Evolutionary conservation across 1,284 basidiomycete genomes (phyloP).

Genomic region (Bondarzewia mesenterica): DNA sequence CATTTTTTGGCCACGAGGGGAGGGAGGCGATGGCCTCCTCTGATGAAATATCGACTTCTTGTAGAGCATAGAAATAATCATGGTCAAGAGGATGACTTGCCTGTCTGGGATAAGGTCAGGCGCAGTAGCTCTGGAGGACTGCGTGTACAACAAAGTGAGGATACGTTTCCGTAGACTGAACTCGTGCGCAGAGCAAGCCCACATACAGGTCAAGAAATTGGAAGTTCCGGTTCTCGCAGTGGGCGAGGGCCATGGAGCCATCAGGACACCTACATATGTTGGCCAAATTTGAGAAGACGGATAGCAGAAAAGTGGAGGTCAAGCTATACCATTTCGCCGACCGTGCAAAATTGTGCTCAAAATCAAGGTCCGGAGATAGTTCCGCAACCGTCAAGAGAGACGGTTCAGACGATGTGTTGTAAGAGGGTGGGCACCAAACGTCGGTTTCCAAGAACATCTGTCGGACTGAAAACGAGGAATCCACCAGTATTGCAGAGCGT

Average conservation of each 20-base stretch:
- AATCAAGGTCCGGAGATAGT: slow-evolving; percentile 17
- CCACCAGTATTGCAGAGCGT: too few relatives aligned
- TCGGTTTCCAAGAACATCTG: too few relatives aligned
- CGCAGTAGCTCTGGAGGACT: slow-evolving; percentile 14
- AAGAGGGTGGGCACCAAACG: slow-evolving; percentile 17
- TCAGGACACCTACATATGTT: slow-evolving; percentile 45
- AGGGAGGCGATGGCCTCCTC: slow-evolving; percentile 1
- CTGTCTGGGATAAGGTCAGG: slow-evolving; percentile 5
- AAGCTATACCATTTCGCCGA: slow-evolving; percentile 14
- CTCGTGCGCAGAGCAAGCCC: neutral
- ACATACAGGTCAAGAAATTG: slow-evolving; percentile 37
- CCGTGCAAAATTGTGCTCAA: slow-evolving; percentile 15
- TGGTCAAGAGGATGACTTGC: neutral
- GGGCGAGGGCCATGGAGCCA: slow-evolving; percentile 47
- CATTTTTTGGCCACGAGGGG: slow-evolving; percentile 5
- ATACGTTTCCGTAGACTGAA: too few relatives aligned
- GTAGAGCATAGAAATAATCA: neutral
- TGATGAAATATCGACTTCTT: neutral
- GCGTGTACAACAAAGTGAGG: neutral
- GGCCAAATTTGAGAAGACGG: neutral
- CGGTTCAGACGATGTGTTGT: slow-evolving; percentile 14
- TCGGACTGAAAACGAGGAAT: too few relatives aligned
- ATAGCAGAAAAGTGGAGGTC: neutral
- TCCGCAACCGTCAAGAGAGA: neutral
- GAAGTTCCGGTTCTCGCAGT: slow-evolving; percentile 54